phyloP scores from a whole-genome alignment of 2,329 filamentous ascomycete genomes.

The Dothistroma septosporum region DNA sequence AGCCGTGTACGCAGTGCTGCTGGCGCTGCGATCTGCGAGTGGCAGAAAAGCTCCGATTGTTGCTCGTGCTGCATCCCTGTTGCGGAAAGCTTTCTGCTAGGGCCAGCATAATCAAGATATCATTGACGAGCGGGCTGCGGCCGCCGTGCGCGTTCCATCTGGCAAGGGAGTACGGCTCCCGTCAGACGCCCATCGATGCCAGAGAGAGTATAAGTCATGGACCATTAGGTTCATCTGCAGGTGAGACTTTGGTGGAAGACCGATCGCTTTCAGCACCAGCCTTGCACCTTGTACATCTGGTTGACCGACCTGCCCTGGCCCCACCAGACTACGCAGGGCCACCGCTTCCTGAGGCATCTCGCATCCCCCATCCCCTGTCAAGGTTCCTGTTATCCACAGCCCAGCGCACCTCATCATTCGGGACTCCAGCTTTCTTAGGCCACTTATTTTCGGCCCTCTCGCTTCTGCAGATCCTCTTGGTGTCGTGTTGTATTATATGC shows the following conservation, averaged over 20 bases:
- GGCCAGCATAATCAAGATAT: slow-evolving; percentile 23
- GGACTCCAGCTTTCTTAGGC: background rate
- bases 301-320: background rate
- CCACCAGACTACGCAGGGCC: background rate
- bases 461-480: slow-evolving; percentile 16
- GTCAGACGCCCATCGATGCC: slow-evolving; percentile 27
- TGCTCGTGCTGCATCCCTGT: slow-evolving; percentile 6
- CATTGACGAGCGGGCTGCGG: slow-evolving; percentile 19
- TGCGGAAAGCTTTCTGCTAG: slow-evolving; percentile 19
- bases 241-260: background rate
- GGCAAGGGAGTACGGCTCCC: slow-evolving; percentile 12
- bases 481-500: slow-evolving; percentile 17
- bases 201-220: slow-evolving; percentile 22
- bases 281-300: background rate
- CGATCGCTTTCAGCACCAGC: background rate
- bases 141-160: background rate
- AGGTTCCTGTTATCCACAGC: background rate
- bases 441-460: background rate
- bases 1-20: background rate
- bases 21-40: slow-evolving; percentile 11
- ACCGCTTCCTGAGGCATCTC: background rate
- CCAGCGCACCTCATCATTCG: background rate
- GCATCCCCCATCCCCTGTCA: background rate
- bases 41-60: slow-evolving; percentile 11
- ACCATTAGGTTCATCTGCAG: slow-evolving; percentile 12